Evolutionary conservation across 768 basidiomycete genomes (phyloP).

Genomic region (Boletus sensibilis): DNA sequence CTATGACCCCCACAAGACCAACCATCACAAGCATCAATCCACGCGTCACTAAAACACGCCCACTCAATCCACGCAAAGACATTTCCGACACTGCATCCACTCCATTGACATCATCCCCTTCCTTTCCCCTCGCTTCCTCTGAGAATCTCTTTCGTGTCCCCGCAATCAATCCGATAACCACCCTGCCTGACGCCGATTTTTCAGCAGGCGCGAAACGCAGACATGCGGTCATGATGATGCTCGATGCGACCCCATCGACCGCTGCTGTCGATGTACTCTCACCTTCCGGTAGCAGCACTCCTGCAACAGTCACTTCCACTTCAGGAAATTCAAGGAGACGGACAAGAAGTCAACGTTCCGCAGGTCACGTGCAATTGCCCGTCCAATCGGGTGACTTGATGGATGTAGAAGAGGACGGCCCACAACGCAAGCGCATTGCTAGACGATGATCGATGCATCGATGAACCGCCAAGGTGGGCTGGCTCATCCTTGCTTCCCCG

Average conservation of each 20-base stretch:
- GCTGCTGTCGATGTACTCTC: conserved; percentile 38
- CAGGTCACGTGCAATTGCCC: conserved; percentile 40
- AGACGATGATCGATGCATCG: conserved; percentile 44
- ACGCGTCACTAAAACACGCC: conserved; percentile 33
- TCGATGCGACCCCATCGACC: conserved; percentile 50
- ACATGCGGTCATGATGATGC: conserved; percentile 77
- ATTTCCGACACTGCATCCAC: conserved; percentile 17
- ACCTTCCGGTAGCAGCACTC: conserved; percentile 35
- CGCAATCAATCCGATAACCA: conserved; percentile 24
- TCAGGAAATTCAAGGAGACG: conserved; percentile 47
- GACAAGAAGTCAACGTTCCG: conserved; percentile 50
- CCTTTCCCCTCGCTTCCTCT: conserved; percentile 28
- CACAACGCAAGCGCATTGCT: conserved; percentile 73
- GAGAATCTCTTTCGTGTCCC: conserved; percentile 32
- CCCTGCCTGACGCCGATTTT: conserved; percentile 36
- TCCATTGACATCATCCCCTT: conserved; percentile 11
- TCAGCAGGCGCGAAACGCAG: conserved; percentile 68
- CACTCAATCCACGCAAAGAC: conserved; percentile 30
- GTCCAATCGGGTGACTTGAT: conserved; percentile 51
- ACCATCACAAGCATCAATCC: conserved; percentile 11
- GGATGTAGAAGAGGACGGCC: conserved; percentile 74
- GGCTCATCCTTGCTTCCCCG: neutral
- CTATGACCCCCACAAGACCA: conserved; percentile 20
- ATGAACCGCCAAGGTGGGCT: neutral
- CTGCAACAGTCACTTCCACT: conserved; percentile 20